phyloP scores from a whole-genome alignment of 129 eudicot species.

The Chrysanthemum seticuspe region DNA sequence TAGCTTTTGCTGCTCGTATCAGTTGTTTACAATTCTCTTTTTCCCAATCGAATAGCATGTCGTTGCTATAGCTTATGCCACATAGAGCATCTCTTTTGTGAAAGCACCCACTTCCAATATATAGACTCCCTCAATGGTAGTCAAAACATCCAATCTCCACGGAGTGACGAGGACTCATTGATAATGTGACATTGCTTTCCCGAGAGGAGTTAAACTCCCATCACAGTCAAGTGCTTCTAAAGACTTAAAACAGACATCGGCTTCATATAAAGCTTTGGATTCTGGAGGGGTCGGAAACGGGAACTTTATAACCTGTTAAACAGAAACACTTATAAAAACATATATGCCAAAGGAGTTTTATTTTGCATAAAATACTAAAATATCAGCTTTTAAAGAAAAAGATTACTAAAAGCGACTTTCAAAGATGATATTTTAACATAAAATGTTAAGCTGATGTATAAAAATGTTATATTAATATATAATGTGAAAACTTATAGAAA shows the following conservation, averaged over 20 bases:
- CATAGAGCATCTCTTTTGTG: slow-evolving; percentile 43
- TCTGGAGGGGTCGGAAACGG: slow-evolving; percentile 94
- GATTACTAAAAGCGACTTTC: no score
- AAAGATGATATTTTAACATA: no score
- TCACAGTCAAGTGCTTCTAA: slow-evolving; percentile 76
- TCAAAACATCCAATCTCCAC: slow-evolving; percentile 44
- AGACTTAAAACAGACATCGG: slow-evolving; percentile 74
- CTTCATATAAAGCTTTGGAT: slow-evolving; percentile 54
- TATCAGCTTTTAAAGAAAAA: no score
- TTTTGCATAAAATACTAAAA: no score
- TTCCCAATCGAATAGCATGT: slow-evolving; percentile 16
- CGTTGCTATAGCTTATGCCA: slow-evolving; percentile 35
- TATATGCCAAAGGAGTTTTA: neutral
- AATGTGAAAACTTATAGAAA: neutral
- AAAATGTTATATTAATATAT: no score
- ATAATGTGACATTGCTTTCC: slow-evolving; percentile 89
- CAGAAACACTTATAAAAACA: neutral
- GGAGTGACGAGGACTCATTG: slow-evolving; percentile 97
- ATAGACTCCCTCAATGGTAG: slow-evolving; percentile 40
- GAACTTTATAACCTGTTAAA: slow-evolving; percentile 71
- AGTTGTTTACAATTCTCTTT: neutral
- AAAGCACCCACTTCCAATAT: slow-evolving; percentile 55
- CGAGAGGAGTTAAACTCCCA: slow-evolving; percentile 68
- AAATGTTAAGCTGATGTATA: no score
- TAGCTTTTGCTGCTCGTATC: neutral